Conservation (phyloP, 345 rosid genomes). For the Boechera divaricarpa region DNA sequence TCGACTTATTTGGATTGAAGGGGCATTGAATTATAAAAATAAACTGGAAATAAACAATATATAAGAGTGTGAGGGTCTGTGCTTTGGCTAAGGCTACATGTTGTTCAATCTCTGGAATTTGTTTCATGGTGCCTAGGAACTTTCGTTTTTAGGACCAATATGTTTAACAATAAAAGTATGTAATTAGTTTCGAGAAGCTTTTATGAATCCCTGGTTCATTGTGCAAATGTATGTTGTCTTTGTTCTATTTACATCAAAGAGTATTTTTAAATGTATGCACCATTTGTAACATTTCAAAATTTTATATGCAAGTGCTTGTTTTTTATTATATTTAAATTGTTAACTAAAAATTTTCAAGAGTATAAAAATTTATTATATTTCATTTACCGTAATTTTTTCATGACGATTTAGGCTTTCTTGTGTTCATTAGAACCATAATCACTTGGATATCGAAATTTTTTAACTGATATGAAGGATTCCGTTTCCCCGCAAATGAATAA, state of each 20-base stretch:
- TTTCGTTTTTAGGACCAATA: not conserved
- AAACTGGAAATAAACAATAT: not conserved
- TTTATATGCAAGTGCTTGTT: not conserved
- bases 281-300: not conserved
- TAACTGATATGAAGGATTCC: no score
- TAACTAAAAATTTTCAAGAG: rapidly evolving
- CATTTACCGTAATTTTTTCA: no score
- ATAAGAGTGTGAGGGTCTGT: not conserved
- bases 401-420: no score
- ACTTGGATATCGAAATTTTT: no score
- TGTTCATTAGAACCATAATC: no score
- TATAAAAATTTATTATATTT: no score
- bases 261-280: not conserved
- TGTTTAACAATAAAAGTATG: not conserved
- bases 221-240: not conserved
- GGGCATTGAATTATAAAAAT: not conserved
- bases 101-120: not conserved
- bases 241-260: not conserved
- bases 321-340: not conserved
- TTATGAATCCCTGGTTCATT: not conserved
- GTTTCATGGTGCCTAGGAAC: not conserved
- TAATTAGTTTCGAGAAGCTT: not conserved
- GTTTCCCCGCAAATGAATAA: no score
- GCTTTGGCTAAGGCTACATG: not conserved
- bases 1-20: not conserved